These are phyloP conservation scores for Populus trichocarpa DNA, from an alignment of 441 rosid species.

Conservation along the genomic window DNA sequence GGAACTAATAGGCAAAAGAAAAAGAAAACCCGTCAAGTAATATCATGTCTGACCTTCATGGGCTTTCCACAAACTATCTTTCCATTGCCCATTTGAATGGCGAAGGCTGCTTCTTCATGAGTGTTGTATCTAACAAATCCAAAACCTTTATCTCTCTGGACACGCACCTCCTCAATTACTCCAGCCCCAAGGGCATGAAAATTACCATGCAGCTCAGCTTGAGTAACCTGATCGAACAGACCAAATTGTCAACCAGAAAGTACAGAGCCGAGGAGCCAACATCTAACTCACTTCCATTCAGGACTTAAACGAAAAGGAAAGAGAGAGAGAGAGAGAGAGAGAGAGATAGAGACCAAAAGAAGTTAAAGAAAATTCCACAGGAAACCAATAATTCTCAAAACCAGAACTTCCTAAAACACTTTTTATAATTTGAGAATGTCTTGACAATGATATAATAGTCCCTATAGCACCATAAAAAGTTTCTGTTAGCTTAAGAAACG, in stretches of 20 bases:
- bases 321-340: too few relatives aligned
- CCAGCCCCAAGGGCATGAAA: constrained; percentile 91
- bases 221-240: constrained; percentile 57
- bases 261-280: neutral
- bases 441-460: neutral
- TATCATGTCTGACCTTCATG: constrained; percentile 56
- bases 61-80: constrained; percentile 78
- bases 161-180: constrained; percentile 91
- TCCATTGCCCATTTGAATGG: constrained; percentile 86
- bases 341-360: neutral
- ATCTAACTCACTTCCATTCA: neutral
- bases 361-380: neutral
- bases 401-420: neutral
- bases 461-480: neutral
- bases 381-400: neutral
- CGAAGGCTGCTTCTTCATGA: constrained; percentile 86
- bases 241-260: too few relatives aligned
- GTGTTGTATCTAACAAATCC: constrained; percentile 94
- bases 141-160: constrained; percentile 96
- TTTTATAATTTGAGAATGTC: neutral
- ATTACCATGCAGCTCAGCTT: constrained; percentile 86
- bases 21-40: neutral
- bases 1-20: neutral
- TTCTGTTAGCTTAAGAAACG: neutral
- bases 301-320: too few relatives aligned